Conservation (phyloP, 2,329 filamentous ascomycete genomes). For the Cercospora nicotianae region DNA sequence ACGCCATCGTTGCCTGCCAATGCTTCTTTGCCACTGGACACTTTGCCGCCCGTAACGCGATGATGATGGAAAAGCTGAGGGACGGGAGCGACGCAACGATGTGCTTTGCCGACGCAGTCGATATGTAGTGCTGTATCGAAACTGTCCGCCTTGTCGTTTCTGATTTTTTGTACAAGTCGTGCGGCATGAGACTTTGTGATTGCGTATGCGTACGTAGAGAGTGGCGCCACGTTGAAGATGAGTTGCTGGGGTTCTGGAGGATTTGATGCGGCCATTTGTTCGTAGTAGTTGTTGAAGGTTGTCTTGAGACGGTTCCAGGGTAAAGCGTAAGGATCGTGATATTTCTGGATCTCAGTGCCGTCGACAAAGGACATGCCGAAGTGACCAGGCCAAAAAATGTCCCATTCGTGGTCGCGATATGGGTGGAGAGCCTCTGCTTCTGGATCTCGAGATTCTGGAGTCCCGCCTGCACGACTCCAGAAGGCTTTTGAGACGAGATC, state of each 20-base stretch:
- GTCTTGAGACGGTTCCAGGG: conserved; percentile 14
- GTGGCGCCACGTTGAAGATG: conserved; percentile 15
- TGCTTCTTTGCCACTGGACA: background rate
- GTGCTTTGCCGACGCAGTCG: conserved; percentile 11
- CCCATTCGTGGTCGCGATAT: conserved; percentile 30
- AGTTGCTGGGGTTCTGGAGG: conserved; percentile 10
- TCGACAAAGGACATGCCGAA: conserved; percentile 32
- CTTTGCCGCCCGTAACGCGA: conserved; percentile 15
- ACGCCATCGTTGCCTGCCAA: background rate
- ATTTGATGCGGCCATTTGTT: conserved; percentile 9
- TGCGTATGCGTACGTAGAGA: conserved; percentile 18
- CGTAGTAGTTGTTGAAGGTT: conserved; percentile 21
- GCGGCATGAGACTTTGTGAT: conserved; percentile 14
- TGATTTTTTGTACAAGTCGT: conserved; percentile 6
- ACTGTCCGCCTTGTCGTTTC: background rate
- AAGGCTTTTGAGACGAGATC: conserved; percentile 38
- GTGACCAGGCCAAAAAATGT: conserved; percentile 36
- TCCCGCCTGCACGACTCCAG: background rate
- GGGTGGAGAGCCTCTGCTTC: background rate
- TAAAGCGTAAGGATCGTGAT: conserved; percentile 14
- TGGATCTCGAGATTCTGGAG: background rate
- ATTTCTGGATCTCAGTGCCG: conserved; percentile 2
- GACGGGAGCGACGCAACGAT: conserved; percentile 20
- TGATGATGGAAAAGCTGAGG: conserved; percentile 24
- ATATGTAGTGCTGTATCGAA: conserved; percentile 23